These are phyloP conservation scores for Melampsora americana DNA, from an alignment of 1,284 basidiomycete genomes.

Conservation along the genomic window DNA sequence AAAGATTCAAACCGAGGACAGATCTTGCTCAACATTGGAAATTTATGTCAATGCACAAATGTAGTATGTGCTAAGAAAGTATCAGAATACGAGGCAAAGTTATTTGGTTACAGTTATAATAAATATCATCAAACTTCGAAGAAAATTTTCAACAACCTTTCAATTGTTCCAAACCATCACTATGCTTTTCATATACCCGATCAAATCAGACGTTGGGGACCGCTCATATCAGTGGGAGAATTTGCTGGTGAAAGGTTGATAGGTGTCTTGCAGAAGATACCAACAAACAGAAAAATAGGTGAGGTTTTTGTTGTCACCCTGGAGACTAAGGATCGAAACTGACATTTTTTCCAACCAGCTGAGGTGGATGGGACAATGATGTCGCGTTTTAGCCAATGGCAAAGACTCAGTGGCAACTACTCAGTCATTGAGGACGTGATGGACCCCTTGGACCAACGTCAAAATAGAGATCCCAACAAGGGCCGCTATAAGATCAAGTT, in stretches of 20 bases:
- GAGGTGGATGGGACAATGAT: no score
- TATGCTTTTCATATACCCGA: constrained; percentile 3
- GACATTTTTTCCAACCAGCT: no score
- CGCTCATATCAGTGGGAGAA: not conserved
- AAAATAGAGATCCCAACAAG: not conserved
- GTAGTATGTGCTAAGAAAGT: constrained; percentile 1
- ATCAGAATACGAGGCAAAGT: not conserved
- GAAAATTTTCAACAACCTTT: not conserved
- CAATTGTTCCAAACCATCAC: constrained; percentile 2
- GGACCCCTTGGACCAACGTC: no score
- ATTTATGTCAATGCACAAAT: not conserved
- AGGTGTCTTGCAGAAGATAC: not conserved
- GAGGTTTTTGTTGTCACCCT: no score
- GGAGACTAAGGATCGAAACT: no score
- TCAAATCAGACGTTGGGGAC: not conserved
- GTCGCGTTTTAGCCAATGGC: not conserved
- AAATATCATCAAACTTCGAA: not conserved
- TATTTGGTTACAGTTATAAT: not conserved
- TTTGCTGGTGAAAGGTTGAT: not conserved
- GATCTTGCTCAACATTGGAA: not conserved
- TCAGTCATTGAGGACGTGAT: not conserved
- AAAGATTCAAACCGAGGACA: not conserved
- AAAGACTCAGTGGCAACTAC: not conserved
- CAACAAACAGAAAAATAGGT: not conserved
- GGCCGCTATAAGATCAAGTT: not conserved